These are phyloP conservation scores for Phytophthora capsici DNA, from an alignment of 352 stramenopile genomes.

Conservation along the genomic window DNA sequence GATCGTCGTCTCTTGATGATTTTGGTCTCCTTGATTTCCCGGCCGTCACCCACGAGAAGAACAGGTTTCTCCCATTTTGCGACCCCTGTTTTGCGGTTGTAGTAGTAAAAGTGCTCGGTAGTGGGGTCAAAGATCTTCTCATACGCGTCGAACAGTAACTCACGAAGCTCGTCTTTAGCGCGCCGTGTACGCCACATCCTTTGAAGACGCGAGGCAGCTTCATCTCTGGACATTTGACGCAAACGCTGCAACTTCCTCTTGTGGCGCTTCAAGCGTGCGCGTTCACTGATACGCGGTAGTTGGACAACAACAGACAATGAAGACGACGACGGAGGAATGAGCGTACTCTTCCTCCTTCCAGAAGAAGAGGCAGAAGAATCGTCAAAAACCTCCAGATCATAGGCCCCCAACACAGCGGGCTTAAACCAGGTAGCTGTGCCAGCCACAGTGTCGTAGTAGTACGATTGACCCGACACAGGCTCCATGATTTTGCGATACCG, in stretches of 20 bases:
- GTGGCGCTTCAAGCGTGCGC: constrained; percentile 63
- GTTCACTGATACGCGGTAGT: constrained; percentile 52
- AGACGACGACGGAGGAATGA: constrained; percentile 13
- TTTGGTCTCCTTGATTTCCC: constrained; percentile 50
- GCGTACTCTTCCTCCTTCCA: constrained; percentile 23
- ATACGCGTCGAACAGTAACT: constrained; percentile 59
- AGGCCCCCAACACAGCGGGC: constrained; percentile 52
- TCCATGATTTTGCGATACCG: constrained; percentile 75
- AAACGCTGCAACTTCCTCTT: constrained; percentile 68
- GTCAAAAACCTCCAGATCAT: constrained; percentile 56
- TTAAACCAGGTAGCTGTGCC: constrained; percentile 70
- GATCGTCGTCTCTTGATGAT: constrained; percentile 49
- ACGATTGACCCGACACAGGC: constrained; percentile 38
- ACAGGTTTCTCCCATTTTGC: constrained; percentile 73
- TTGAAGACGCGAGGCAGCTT: constrained; percentile 65
- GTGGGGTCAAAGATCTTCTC: constrained; percentile 78
- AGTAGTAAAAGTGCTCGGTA: constrained; percentile 76
- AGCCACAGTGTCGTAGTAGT: constrained; percentile 73
- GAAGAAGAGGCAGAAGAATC: constrained; percentile 14
- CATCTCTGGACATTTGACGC: constrained; percentile 56
- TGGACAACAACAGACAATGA: constrained; percentile 4
- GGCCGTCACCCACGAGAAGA: constrained; percentile 41
- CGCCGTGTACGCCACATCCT: constrained; percentile 49
- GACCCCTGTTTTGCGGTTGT: constrained; percentile 72
- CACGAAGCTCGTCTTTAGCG: constrained; percentile 46